These are phyloP conservation scores for Aspergillus mulundensis DNA, from an alignment of 495 filamentous ascomycete species.

Conservation along the genomic window DNA sequence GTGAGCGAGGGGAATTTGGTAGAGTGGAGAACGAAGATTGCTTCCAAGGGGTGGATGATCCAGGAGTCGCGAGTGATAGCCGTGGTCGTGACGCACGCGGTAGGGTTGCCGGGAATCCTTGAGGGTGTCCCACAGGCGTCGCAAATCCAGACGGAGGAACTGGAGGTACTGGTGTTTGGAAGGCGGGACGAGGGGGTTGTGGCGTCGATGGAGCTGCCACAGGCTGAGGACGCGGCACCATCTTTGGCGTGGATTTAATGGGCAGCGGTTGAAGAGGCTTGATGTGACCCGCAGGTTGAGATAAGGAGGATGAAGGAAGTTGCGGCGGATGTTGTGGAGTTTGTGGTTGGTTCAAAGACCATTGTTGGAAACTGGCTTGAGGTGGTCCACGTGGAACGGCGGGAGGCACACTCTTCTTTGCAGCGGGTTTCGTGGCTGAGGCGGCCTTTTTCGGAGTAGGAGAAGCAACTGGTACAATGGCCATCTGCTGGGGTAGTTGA, in stretches of 20 bases:
- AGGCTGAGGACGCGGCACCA: conserved; percentile 17
- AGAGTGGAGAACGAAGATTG: conserved; percentile 34
- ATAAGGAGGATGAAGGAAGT: conserved; percentile 2
- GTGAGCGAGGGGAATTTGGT: conserved; percentile 41
- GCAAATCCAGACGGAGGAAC: conserved; percentile 22
- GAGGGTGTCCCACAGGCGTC: conserved; percentile 28
- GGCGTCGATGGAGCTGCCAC: conserved; percentile 31
- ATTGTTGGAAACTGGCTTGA: conserved; percentile 41
- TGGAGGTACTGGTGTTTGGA: conserved; percentile 26
- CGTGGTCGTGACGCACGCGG: conserved; percentile 29
- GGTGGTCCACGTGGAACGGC: conserved; percentile 23
- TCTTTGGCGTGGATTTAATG: conserved; percentile 10
- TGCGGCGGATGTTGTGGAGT: conserved; percentile 34
- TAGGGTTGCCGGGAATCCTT: conserved; percentile 23
- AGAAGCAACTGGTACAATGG: conserved; percentile 17
- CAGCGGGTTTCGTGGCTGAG: conserved; percentile 11
- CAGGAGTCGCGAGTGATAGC: conserved; percentile 42
- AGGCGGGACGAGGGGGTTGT: conserved; percentile 15
- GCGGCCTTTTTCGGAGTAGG: conserved; percentile 11
- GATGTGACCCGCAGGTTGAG: conserved; percentile 7
- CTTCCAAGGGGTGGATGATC: conserved; percentile 50
- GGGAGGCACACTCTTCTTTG: conserved; percentile 16
- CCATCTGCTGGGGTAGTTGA: conserved; percentile 9
- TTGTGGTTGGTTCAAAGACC: conserved; percentile 36
- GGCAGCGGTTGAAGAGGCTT: conserved; percentile 18